Base-by-base conservation (phyloP, 1,284 basidiomycete species). In the Puccinia hordei region DNA sequence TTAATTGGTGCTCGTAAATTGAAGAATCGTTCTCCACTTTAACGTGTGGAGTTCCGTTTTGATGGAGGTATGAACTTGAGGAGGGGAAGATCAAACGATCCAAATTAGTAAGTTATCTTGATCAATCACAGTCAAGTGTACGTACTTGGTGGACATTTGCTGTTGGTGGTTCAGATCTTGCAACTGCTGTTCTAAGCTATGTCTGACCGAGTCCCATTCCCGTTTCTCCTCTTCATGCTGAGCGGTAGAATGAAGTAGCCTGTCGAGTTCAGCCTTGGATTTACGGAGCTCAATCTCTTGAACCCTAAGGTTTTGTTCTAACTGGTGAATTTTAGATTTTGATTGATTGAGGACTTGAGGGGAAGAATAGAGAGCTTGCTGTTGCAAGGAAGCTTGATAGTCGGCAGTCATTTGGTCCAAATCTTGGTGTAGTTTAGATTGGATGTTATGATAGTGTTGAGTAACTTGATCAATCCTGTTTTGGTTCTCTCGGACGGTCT, bases 381-480 rank as follows among this genome's bases (percentile, higher is more conserved):
- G 68, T 51, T 71, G 68, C 41, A 71, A 51, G 24, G 44, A 71
- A 19, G 68, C 46, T 51, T 71, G 68, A 51, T 71, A 71, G 13
- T 71, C 68, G 27, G 68, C 46, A 1, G 68, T 49, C 41, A 71
- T 71, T 30, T 71, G 68, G 46, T 71, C 68, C 2, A 71, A 22
- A 24, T 71, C 68, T 27, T 71, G 38, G 27, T 71, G 68, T 19
- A 71, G 68, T 71, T 71, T 71, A 1, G 68, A 71, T 27, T 71
- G 68, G 24, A 71, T 71, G 68, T 71, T 71, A 15, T 71, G 68
- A 33, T 71, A 71, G 19, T 71, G 68, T 46, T 71, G 41, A 6
- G 68, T 71, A n/a, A 71, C 46, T 51, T 71, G 68, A 51, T 71
- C 68, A 6, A 71, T 2, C 17, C 68, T 41, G 27, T 51, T 71